These are phyloP conservation scores for Capronia coronata DNA, from an alignment of 2,329 filamentous ascomycete species.

Conservation along the genomic window DNA sequence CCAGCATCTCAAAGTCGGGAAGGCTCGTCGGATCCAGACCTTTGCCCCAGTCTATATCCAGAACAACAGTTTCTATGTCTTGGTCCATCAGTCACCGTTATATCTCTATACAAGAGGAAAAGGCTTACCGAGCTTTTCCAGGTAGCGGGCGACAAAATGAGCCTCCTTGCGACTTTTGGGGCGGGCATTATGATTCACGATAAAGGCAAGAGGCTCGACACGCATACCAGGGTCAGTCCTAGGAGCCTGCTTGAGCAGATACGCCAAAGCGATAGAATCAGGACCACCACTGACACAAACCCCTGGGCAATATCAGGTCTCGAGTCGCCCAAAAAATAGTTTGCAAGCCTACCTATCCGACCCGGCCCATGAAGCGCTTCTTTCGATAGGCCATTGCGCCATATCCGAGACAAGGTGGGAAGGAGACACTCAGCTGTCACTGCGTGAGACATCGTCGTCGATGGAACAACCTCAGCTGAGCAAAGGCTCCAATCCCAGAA, in stretches of 20 bases:
- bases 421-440: background rate
- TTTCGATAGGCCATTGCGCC: background rate
- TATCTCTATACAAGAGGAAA: too few relatives aligned
- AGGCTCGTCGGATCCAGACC: slow-evolving; percentile 38
- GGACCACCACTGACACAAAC: slow-evolving; percentile 86
- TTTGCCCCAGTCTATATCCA: slow-evolving; percentile 49
- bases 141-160: slow-evolving; percentile 42
- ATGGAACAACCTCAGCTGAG: background rate
- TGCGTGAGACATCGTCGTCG: background rate
- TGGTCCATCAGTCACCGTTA: too few relatives aligned
- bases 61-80: slow-evolving; percentile 31
- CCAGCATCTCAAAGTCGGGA: slow-evolving; percentile 68
- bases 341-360: slow-evolving; percentile 8
- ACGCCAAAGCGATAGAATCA: slow-evolving; percentile 94
- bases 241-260: slow-evolving; percentile 54
- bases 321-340: background rate
- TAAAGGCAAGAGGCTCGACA: slow-evolving; percentile 46
- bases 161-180: slow-evolving; percentile 51
- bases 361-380: background rate
- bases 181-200: slow-evolving; percentile 58
- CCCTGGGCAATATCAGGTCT: slow-evolving; percentile 2
- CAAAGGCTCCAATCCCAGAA: too few relatives aligned
- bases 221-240: slow-evolving; percentile 22
- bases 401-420: background rate
- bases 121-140: slow-evolving; percentile 40